Conservation (phyloP, 768 basidiomycete species). For the Termitomyces sp. region DNA sequence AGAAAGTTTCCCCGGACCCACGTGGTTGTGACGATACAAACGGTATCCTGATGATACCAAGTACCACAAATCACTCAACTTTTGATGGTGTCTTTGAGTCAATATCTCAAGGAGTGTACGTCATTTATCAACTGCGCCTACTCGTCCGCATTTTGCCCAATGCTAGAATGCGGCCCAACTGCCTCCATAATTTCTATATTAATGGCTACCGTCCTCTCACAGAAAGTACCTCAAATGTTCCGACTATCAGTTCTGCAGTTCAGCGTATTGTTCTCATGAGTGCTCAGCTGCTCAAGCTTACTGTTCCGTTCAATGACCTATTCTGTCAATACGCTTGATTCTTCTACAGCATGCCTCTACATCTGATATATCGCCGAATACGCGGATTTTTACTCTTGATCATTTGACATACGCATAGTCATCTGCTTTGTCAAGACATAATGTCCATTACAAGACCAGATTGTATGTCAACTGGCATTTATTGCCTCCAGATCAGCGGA, state of each 20-base stretch:
- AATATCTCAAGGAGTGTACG: neutral
- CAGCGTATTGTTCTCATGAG: neutral
- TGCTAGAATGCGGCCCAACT: neutral
- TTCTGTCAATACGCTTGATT: neutral
- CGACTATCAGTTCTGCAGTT: neutral
- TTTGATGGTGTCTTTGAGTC: neutral
- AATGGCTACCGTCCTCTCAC: too few species aligned
- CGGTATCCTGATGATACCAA: too few species aligned
- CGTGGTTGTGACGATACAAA: too few species aligned
- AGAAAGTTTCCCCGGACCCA: too few species aligned
- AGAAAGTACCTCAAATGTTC: neutral
- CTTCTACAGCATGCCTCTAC: neutral
- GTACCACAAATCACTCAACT: neutral
- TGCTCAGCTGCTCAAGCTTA: neutral
- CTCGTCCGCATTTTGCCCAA: neutral
- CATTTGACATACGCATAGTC: neutral
- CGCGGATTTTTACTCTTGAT: neutral
- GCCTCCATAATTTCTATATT: neutral
- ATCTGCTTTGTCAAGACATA: neutral
- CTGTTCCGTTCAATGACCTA: neutral
- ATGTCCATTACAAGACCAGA: neutral
- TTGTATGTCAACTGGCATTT: neutral
- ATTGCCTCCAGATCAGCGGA: neutral
- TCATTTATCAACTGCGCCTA: neutral
- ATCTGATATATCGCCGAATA: neutral